These are phyloP conservation scores for Coemansia sp. DNA, from an alignment of 192 early-diverging fungal genomes.

Conservation along the genomic window DNA sequence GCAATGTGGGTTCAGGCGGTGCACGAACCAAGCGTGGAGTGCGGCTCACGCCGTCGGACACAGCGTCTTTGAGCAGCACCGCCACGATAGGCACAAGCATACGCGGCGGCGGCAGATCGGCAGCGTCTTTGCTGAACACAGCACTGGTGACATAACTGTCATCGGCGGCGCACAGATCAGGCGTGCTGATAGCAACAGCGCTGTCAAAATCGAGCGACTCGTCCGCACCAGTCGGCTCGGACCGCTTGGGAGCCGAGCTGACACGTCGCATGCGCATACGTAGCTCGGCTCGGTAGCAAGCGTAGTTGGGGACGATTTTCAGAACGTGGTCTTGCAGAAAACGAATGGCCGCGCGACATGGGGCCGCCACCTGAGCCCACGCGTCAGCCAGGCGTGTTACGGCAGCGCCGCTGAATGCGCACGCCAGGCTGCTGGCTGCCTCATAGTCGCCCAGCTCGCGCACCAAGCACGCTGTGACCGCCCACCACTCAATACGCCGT, in stretches of 20 bases:
- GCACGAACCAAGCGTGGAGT: neutral
- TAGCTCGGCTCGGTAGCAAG: slow-evolving; percentile 41
- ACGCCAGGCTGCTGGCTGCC: slow-evolving; percentile 46
- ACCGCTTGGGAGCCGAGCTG: slow-evolving; percentile 2
- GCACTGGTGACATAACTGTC: slow-evolving; percentile 43
- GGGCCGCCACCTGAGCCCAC: slow-evolving; percentile 35
- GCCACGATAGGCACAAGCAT: slow-evolving; percentile 51
- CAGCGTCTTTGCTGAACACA: slow-evolving; percentile 39
- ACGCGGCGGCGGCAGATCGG: slow-evolving; percentile 41
- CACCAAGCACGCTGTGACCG: slow-evolving; percentile 29
- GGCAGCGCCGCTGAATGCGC: slow-evolving; percentile 38
- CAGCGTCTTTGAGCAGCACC: slow-evolving; percentile 50
- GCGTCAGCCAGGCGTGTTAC: slow-evolving; percentile 31
- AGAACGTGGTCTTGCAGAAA: slow-evolving; percentile 44
- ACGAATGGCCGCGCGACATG: slow-evolving; percentile 36
- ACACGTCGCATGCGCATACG: slow-evolving; percentile 29
- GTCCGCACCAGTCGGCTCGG: neutral
- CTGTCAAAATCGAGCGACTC: slow-evolving; percentile 49
- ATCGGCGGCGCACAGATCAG: slow-evolving; percentile 38
- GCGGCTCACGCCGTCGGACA: slow-evolving; percentile 11
- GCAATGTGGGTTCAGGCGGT: neutral
- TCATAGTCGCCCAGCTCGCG: slow-evolving; percentile 56
- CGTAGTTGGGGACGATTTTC: slow-evolving; percentile 48
- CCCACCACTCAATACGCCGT: slow-evolving; percentile 51
- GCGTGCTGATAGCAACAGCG: slow-evolving; percentile 43